Conservation (phyloP, 2,329 filamentous ascomycete genomes). For the Penicillium decumbens region DNA sequence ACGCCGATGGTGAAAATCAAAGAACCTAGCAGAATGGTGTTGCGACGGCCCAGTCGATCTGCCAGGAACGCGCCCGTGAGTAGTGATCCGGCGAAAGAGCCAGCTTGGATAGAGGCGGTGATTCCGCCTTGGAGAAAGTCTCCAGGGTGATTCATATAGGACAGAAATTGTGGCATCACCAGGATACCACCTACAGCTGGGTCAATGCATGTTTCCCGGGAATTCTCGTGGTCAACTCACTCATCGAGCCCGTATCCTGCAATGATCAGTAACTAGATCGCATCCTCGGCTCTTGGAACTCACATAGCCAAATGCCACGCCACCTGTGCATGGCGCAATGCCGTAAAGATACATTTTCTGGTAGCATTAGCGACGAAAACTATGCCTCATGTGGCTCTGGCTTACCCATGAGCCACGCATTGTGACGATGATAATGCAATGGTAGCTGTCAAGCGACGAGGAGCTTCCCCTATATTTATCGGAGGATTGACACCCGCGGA, state of each 20-base stretch:
- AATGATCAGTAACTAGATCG: background rate
- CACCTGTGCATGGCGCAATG: constrained; percentile 25
- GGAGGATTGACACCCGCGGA: too few relatives aligned
- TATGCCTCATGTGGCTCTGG: background rate
- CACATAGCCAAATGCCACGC: constrained; percentile 27
- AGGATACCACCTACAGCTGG: constrained; percentile 3
- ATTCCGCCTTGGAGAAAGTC: constrained; percentile 34
- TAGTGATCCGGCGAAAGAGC: constrained; percentile 47
- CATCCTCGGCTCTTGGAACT: background rate
- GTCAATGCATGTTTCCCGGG: background rate
- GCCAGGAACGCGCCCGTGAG: constrained; percentile 44
- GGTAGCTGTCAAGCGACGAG: background rate
- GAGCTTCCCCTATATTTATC: background rate
- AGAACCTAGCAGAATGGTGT: constrained; percentile 43
- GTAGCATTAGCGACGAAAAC: background rate
- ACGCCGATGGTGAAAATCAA: constrained; percentile 47
- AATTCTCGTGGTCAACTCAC: background rate
- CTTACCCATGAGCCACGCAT: constrained; percentile 10
- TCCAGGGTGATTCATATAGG: constrained; percentile 24
- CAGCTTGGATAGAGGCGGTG: constrained; percentile 48
- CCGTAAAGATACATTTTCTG: constrained; percentile 26
- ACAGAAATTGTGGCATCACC: constrained; percentile 22
- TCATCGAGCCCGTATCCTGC: constrained; percentile 10
- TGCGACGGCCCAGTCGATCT: constrained; percentile 43
- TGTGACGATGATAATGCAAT: background rate